Evolutionary conservation across 2,329 filamentous ascomycete species (phyloP).

Genomic region (Daldinia sp.): DNA sequence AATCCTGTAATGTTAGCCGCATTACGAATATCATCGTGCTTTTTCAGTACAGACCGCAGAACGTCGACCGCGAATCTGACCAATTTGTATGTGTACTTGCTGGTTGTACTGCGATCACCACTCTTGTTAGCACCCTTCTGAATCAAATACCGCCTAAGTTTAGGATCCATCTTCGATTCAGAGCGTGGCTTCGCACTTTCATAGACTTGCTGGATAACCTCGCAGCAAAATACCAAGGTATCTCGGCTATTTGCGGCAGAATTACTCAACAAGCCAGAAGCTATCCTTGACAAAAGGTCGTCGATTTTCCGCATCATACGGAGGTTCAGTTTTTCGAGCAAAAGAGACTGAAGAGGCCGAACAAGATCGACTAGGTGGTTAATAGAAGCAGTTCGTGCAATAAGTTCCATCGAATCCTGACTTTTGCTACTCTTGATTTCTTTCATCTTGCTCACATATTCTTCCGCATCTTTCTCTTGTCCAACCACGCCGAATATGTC

Average conservation of each 20-base stretch:
- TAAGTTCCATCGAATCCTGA: constrained; percentile 94
- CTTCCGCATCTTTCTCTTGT: constrained; percentile 96
- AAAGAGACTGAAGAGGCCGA: constrained; percentile 77
- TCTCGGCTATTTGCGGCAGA: constrained; percentile 79
- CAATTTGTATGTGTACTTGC: constrained; percentile 86
- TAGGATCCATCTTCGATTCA: constrained; percentile 66
- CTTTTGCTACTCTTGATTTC: constrained; percentile 99
- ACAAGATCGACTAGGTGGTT: constrained; percentile 77
- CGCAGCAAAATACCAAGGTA: constrained; percentile 92
- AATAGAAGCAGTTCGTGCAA: constrained; percentile 84
- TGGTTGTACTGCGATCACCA: constrained; percentile 74
- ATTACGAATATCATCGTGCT: constrained; percentile 82
- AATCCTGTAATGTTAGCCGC: constrained; percentile 84
- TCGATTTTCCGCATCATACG: constrained; percentile 90
- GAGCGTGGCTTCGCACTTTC: constrained; percentile 63
- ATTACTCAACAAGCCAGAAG: constrained; percentile 84
- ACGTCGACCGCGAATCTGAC: constrained; percentile 88
- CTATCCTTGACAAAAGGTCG: constrained; percentile 83
- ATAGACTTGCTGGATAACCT: constrained; percentile 89
- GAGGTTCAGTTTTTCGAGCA: constrained; percentile 84
- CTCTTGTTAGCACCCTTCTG: constrained; percentile 81
- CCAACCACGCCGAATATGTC: constrained; percentile 94
- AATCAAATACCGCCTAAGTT: constrained; percentile 77
- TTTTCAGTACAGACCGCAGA: constrained; percentile 83
- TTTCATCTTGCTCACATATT: constrained; percentile 94